Percentiles rank a stretch among this genome's conserved stretches.
Conservation (phyloP, 1,284 basidiomycete genomes). For the Agaricales sp. region DNA sequence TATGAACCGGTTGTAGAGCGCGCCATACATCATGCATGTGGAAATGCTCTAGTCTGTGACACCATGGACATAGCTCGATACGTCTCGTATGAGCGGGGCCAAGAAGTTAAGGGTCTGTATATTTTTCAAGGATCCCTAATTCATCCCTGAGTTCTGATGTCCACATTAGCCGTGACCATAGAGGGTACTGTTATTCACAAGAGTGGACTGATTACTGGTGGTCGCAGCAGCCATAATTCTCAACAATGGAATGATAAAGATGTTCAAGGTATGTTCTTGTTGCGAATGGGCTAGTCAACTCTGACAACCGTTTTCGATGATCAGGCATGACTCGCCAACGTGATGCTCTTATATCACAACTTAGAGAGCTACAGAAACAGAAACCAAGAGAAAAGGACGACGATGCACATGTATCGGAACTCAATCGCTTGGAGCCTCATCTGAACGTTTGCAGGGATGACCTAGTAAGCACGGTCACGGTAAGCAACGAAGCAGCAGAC, state of each 20-base stretch:
- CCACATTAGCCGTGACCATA: conserved; percentile 78
- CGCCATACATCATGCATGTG: conserved; percentile 95
- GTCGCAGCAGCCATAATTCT: conserved; percentile 63
- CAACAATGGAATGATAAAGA: conserved; percentile 94
- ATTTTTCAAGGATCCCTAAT: neutral
- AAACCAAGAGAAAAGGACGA: conserved; percentile 79
- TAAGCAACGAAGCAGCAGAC: no score
- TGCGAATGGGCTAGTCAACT: no score
- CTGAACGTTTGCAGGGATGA: conserved; percentile 74
- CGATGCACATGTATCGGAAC: conserved; percentile 68
- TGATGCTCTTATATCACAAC: conserved; percentile 70
- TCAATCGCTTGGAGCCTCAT: conserved; percentile 72
- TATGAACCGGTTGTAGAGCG: conserved; percentile 82
- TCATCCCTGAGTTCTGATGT: conserved; percentile 2
- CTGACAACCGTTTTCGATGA: no score
- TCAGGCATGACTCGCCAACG: conserved; percentile 63
- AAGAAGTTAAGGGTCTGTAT: conserved; percentile 86
- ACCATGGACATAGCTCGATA: conserved; percentile 85
- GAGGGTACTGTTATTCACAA: conserved; percentile 98
- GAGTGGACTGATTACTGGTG: conserved; percentile 95
- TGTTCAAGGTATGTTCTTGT: conserved; percentile 55
- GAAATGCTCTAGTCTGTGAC: conserved; percentile 92
- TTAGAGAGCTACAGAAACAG: conserved; percentile 74
- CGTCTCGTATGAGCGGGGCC: conserved; percentile 88
- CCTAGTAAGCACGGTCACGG: conserved; percentile 56